These are phyloP conservation scores for Withania somnifera DNA, from an alignment of 305 asterid species.

Conservation along the genomic window DNA sequence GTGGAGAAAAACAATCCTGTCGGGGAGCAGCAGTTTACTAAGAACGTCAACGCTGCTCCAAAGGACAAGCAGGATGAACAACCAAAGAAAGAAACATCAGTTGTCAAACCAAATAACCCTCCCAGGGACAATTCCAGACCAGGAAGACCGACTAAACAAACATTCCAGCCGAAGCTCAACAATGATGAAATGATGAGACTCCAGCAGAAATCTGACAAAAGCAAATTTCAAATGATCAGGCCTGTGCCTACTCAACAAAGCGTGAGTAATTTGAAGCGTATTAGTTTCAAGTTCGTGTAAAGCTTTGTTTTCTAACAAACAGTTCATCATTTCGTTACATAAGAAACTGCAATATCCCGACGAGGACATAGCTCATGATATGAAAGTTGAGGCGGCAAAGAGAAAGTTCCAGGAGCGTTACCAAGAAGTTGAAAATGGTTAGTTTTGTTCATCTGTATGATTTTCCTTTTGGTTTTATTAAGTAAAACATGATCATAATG, in stretches of 20 bases:
- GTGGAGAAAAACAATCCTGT: no score
- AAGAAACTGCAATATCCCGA: slow-evolving; percentile 31
- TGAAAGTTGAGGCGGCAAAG: slow-evolving; percentile 65
- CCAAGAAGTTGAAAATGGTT: slow-evolving; percentile 79
- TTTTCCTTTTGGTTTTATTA: not conserved
- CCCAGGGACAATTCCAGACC: slow-evolving; percentile 20
- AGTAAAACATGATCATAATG: not conserved
- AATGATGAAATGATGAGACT: slow-evolving; percentile 16
- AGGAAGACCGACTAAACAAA: slow-evolving; percentile 35
- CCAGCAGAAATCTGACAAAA: slow-evolving; percentile 27
- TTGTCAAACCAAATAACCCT: slow-evolving; percentile 28
- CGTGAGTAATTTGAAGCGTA: slow-evolving; percentile 21
- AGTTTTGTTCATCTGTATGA: not conserved
- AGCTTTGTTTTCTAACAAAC: not conserved
- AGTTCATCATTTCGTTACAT: not conserved
- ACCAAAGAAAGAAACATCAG: not conserved
- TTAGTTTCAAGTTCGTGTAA: not conserved
- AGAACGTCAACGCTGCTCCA: no score
- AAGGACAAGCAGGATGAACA: slow-evolving; percentile 21
- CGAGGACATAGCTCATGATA: slow-evolving; percentile 26
- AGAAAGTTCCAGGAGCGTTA: slow-evolving; percentile 85
- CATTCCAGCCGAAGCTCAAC: slow-evolving; percentile 22
- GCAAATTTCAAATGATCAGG: slow-evolving; percentile 30
- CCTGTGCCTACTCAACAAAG: slow-evolving; percentile 35
- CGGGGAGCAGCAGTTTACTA: no score